Conservation (phyloP, 306 rosid genomes). For the Trifolium pratense region DNA sequence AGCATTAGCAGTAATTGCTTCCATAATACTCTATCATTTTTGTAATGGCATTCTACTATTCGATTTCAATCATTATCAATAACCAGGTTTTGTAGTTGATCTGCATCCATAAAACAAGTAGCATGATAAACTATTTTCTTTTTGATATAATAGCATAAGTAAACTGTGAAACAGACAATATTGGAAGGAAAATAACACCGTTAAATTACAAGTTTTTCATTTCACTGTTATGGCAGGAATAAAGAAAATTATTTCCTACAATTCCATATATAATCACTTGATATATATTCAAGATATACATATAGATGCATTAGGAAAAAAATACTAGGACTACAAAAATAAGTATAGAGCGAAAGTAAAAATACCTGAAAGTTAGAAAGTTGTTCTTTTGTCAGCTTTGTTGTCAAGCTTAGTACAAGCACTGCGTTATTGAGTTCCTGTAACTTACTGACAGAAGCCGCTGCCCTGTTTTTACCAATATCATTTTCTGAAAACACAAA, state of each 20-base stretch:
- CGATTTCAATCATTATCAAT: not conserved
- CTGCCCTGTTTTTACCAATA: constrained; percentile 86
- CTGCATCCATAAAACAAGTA: constrained; percentile 8
- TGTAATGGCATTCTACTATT: not conserved
- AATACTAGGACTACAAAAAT: not conserved
- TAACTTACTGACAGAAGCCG: constrained; percentile 76
- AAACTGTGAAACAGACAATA: not conserved
- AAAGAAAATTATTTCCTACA: constrained; percentile 12
- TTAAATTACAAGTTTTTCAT: not conserved
- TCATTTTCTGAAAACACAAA: constrained; percentile 78
- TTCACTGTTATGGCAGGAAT: constrained; percentile 11
- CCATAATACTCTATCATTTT: not conserved
- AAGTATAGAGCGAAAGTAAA: constrained; percentile 6
- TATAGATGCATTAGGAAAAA: not conserved
- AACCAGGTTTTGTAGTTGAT: not conserved
- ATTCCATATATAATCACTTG: constrained; percentile 8
- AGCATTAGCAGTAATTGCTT: not conserved
- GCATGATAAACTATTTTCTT: too few species aligned
- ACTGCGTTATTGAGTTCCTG: constrained; percentile 94
- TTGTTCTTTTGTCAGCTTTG: constrained; percentile 63
- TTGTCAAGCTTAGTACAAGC: constrained; percentile 62
- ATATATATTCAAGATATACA: constrained; percentile 18
- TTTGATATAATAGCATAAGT: not conserved
- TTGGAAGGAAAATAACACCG: not conserved
- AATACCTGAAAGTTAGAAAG: constrained; percentile 81